Percentiles rank a stretch among this genome's conserved stretches.
Evolutionary conservation across 148 eudicot species (phyloP).

Genomic region (Diospyros kaki): DNA sequence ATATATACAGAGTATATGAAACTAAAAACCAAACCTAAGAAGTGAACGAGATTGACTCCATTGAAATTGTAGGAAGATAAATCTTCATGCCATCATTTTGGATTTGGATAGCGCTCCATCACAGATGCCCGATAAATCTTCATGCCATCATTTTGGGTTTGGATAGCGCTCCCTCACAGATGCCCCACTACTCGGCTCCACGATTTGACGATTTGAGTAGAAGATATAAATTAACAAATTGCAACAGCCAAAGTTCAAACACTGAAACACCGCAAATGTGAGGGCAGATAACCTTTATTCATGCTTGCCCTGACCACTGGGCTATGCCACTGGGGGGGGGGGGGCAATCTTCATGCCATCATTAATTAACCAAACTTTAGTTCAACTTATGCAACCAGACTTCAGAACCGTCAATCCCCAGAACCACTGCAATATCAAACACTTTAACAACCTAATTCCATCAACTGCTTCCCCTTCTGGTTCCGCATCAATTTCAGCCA

Average conservation of each 20-base stretch:
- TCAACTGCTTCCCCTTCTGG: constrained; percentile 8
- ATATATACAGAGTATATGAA: constrained; percentile 37
- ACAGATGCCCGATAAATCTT: too few species aligned
- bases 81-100: constrained; percentile 10
- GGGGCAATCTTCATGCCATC: constrained; percentile 9
- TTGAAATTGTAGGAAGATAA: constrained; percentile 19
- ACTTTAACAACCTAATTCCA: not conserved
- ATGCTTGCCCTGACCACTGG: too few species aligned
- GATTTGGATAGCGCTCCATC: too few species aligned
- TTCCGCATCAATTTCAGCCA: constrained; percentile 15
- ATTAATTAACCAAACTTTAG: constrained; percentile 19
- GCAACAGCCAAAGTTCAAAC: too few species aligned
- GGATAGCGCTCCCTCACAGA: too few species aligned
- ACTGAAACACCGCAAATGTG: too few species aligned
- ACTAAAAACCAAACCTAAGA: constrained; percentile 21
- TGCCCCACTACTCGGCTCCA: too few species aligned
- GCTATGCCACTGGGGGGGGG: too few species aligned
- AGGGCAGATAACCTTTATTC: too few species aligned
- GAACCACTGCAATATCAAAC: not conserved
- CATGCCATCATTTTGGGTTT: too few species aligned
- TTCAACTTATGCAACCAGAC: constrained; percentile 21
- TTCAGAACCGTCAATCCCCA: constrained; percentile 13
- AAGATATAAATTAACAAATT: too few species aligned
- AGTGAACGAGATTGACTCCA: constrained; percentile 28
- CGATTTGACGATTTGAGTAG: too few species aligned